Conservation (phyloP, 176 grass and related monocot species). For the Tuctoria greenei region DNA sequence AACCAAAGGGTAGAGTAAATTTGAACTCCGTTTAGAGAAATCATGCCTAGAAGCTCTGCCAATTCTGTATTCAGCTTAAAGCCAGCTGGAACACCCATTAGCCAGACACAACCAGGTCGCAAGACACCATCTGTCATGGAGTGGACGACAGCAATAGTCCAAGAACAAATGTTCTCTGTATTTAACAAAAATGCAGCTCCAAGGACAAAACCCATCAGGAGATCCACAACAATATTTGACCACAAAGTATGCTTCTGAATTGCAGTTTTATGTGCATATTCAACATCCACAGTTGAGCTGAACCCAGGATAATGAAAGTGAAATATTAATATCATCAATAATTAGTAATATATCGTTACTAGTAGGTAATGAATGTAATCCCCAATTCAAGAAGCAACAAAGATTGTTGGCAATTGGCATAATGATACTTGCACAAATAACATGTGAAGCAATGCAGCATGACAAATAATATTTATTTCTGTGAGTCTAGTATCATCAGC, state of each 20-base stretch:
- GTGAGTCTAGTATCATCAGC: not conserved
- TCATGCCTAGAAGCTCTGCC: constrained; percentile 84
- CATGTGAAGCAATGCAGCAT: constrained; percentile 3
- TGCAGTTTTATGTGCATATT: constrained; percentile 69
- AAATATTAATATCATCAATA: constrained; percentile 11
- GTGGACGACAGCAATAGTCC: constrained; percentile 46
- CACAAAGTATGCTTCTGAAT: constrained; percentile 65
- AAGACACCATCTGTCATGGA: constrained; percentile 67
- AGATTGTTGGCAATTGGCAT: constrained; percentile 10
- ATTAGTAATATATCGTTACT: constrained; percentile 23
- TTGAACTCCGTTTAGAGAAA: constrained; percentile 84
- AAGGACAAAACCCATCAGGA: constrained; percentile 70
- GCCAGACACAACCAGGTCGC: constrained; percentile 88
- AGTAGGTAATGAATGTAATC: constrained; percentile 18
- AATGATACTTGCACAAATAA: constrained; percentile 27
- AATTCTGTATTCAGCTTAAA: constrained; percentile 96
- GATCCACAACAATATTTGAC: constrained; percentile 70
- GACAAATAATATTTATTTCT: not conserved
- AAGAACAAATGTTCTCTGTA: constrained; percentile 58
- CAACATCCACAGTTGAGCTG: constrained; percentile 60
- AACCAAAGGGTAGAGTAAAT: constrained; percentile 91
- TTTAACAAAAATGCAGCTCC: constrained; percentile 55
- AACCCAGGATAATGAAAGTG: constrained; percentile 11
- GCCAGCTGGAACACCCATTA: constrained; percentile 95
- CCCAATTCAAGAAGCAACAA: constrained; percentile 18